Evolutionary conservation across 2,329 filamentous ascomycete species (phyloP), one percentile per base, ranked within the genome.

Genomic region (Westerdykella ornata): DNA sequence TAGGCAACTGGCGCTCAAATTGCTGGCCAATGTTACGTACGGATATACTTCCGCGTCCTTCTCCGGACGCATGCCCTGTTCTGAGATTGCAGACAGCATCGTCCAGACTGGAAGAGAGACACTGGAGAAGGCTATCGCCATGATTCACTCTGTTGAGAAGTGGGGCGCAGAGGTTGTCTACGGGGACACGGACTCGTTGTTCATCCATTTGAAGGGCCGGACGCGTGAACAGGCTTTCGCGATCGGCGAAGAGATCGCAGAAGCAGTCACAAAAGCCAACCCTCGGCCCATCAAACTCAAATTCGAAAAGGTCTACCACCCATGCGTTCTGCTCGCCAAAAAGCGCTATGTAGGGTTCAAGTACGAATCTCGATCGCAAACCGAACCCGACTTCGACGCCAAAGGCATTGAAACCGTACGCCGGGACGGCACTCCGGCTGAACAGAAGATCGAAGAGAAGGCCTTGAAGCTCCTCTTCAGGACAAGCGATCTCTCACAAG

Each of bases 291-390:
- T 98, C 52, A 97, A 95, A 67, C 82, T 98, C 48, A 97, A 97
- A 62, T 96, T 98, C 53, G 92, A 98, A 63, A 98, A 98, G 56
- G 90, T 98, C 1, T 98, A 98, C 65, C 85, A 94, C 49, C 92
- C 94, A 0, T 97, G 90, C 60, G 81, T 97, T 0, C 75, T 98
- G 4, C 76, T 98, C 0, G 88, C 94, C 14, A 98, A 98, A 71
- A 98, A 98, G 62, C 84, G 92, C 41, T 98, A 98, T 55, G 94
- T 97, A 3, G 94, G 94, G 5, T 96, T 95, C 73, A 96, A 95
- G 63, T 98, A 94, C 68, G 92, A 98, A 60, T 78, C 74, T 51
- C 78, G 77, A 29, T 72, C 76, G 13, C 92, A 98, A 60, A 70
- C 64, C 7, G 80, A 82, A 50, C 90, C 92, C 0, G 85, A 94